These are phyloP conservation scores for Hypoxylon intermedium DNA, from an alignment of 495 filamentous ascomycete species.

Conservation along the genomic window DNA sequence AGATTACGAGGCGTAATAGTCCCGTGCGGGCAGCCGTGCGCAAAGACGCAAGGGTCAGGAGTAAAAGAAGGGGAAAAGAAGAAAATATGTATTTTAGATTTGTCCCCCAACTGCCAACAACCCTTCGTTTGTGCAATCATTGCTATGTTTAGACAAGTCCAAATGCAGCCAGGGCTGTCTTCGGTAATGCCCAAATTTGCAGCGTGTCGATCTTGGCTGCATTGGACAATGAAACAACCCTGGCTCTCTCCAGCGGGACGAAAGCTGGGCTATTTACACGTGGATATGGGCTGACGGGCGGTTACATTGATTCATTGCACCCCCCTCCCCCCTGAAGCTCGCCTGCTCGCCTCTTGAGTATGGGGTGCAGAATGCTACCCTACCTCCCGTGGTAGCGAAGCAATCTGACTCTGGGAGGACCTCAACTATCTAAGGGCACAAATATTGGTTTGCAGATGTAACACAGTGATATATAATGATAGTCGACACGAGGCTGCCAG, in stretches of 20 bases:
- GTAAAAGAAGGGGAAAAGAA: background rate
- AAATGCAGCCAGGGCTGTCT: background rate
- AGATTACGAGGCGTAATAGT: conserved; percentile 18
- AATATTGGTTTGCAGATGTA: too few relatives aligned
- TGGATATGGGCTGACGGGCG: conserved; percentile 29
- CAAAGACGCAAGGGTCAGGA: conserved; percentile 1
- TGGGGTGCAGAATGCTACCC: conserved; percentile 18
- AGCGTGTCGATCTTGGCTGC: conserved; percentile 23
- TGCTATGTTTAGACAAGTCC: conserved; percentile 11
- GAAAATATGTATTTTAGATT: conserved; percentile 5
- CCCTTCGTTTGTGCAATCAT: conserved; percentile 1
- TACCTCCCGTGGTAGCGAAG: conserved; percentile 8
- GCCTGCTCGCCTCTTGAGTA: background rate
- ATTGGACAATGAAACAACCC: conserved; percentile 14
- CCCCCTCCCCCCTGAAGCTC: conserved; percentile 2
- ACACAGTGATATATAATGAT: background rate
- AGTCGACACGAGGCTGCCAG: conserved; percentile 1
- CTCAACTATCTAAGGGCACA: too few relatives aligned
- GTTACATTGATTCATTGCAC: conserved; percentile 15
- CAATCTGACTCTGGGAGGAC: background rate
- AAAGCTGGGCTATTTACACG: conserved; percentile 15
- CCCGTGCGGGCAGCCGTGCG: conserved; percentile 14
- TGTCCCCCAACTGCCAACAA: too few relatives aligned
- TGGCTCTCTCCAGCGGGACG: conserved; percentile 12
- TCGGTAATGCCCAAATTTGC: conserved; percentile 21